Base-by-base conservation (phyloP, 1,139 yeast genomes). In the Pichia sp. region DNA sequence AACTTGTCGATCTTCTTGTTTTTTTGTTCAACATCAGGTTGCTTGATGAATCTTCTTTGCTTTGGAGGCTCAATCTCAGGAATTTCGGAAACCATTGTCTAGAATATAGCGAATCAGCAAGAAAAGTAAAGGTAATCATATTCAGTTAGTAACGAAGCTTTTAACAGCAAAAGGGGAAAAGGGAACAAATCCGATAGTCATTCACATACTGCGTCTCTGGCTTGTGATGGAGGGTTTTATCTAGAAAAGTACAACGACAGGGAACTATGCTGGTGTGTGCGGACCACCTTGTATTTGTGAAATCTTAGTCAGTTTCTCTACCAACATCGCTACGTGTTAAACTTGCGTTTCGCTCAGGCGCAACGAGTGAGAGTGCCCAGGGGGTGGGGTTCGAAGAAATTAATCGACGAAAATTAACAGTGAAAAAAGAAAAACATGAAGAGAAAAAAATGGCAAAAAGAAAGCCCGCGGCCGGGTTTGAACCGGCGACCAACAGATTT, bases 401-500 rank as follows among this genome's bases (percentile, higher is more conserved):
- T 29, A 30, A 16, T 29, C 19, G 11, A 45, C 15, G n/a, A 45
- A 29, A 45, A n/a, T 30, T 5, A 23, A 44, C 10, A 26, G 47
- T 16, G 47, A 13, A 44, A 45, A 32, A 45, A n/a, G n/a, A 38
- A 6, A 40, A 6, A 31, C 7, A 45, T 15, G 31, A 30, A 31
- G 8, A 8, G 34, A 34, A 15, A 4, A 30, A 30, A 13, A 1
- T 34, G 15, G 8, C 52, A 61, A 58, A 57, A 70, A 57, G 54
- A 46, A 56, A 83, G 89, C 88, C 83, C 81, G 85, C 80, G 78
- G 86, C 81, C 89, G 82, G 90, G 81, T 68, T 84, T 81, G 90
- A 84, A 84, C 90, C 82, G 78, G 81, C 86, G 89, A 84, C 90
- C 89, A 83, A 82, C 86, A 84, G 90, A 84, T 84, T 84, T 84